A percentile compares a stretch with the other conserved stretches of the same genome.
Evolutionary conservation across 176 grass and related monocot genomes (phyloP).

Genomic region (Poa pratensis): DNA sequence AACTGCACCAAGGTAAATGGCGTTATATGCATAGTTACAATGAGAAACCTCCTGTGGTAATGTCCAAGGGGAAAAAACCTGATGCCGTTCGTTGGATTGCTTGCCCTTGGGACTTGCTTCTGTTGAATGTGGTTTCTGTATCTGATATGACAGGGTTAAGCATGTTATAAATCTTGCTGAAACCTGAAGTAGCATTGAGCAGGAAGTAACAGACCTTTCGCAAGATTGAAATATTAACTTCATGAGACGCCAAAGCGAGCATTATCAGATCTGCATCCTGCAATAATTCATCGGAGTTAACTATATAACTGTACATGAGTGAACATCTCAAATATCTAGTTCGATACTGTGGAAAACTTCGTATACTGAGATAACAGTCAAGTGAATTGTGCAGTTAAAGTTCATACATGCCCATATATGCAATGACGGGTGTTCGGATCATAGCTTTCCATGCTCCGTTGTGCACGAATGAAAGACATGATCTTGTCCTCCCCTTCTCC

Average conservation of each 20-base stretch:
- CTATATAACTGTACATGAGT: background rate
- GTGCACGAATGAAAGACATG: slow-evolving; percentile 68
- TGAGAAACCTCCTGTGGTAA: background rate
- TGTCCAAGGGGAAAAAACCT: slow-evolving; percentile 27
- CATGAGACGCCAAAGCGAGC: slow-evolving; percentile 82
- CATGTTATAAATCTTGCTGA: background rate
- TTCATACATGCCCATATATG: slow-evolving; percentile 75
- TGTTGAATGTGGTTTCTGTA: slow-evolving; percentile 16
- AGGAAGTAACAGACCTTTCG: slow-evolving; percentile 48
- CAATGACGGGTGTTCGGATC: slow-evolving; percentile 83
- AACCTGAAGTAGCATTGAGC: background rate
- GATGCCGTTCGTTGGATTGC: slow-evolving; percentile 24
- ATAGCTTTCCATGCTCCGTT: slow-evolving; percentile 61
- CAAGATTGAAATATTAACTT: slow-evolving; percentile 78
- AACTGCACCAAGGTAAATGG: slow-evolving; percentile 51
- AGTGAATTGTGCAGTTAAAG: background rate
- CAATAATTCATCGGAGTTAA: slow-evolving; percentile 2
- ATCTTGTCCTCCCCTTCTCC: slow-evolving; percentile 98
- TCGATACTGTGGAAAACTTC: background rate
- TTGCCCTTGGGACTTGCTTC: background rate
- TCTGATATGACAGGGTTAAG: background rate
- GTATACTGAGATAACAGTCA: background rate
- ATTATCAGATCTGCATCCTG: slow-evolving; percentile 90
- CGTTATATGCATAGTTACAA: background rate
- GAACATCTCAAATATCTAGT: no score